These are phyloP conservation scores for Sarcomyxa edulis DNA, from an alignment of 768 basidiomycete genomes.

Conservation along the genomic window DNA sequence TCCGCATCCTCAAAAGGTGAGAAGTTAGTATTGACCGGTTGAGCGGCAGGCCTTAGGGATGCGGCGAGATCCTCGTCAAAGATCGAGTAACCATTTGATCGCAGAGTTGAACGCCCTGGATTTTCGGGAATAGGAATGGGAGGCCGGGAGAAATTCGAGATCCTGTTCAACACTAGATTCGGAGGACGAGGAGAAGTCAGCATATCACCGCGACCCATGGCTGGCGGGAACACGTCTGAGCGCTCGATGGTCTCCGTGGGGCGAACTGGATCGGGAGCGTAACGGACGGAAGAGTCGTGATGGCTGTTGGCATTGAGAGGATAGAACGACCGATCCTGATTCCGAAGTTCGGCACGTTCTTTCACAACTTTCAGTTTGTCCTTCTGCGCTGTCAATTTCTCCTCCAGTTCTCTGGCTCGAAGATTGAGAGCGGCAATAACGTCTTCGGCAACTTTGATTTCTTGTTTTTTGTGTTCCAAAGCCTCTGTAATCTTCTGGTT, in stretches of 20 bases:
- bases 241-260: conserved; percentile 1
- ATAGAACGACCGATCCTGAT: conserved; percentile 31
- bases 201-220: not conserved
- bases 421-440: conserved; percentile 54
- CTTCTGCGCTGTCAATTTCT: conserved; percentile 58
- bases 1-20: conserved; percentile 51
- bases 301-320: not conserved
- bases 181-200: conserved; percentile 19
- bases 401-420: conserved; percentile 72
- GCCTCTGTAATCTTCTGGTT: conserved; percentile 50
- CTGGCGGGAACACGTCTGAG: not conserved
- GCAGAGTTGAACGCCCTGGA: conserved; percentile 15
- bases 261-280: not conserved
- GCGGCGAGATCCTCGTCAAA: conserved; percentile 37
- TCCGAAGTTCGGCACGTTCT: conserved; percentile 49
- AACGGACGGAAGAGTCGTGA: not conserved
- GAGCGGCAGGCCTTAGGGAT: conserved; percentile 18
- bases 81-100: conserved; percentile 33
- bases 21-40: conserved; percentile 30
- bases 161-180: conserved; percentile 24
- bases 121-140: conserved; percentile 10
- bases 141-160: conserved; percentile 16
- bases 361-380: conserved; percentile 53
- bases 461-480: conserved; percentile 52
- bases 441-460: conserved; percentile 64